phyloP scores from a whole-genome alignment of 1,284 basidiomycete species.

The Ganoderma sinense region DNA sequence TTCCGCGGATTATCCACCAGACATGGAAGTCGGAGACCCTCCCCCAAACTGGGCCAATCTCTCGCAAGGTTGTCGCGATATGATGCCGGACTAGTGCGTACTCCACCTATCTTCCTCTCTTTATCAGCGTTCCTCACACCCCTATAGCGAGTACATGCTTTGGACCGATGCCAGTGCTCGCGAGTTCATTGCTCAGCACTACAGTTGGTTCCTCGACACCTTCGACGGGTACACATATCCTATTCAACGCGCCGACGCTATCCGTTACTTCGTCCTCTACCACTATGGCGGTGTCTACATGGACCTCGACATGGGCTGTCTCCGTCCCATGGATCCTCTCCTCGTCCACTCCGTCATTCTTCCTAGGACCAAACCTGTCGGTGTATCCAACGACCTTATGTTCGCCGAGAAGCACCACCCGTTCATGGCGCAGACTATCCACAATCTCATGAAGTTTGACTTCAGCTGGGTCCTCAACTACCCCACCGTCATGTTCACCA shows the following conservation, averaged over 20 bases:
- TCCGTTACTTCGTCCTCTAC: slow-evolving; percentile 97
- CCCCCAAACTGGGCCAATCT: slow-evolving; percentile 86
- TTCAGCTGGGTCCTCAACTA: slow-evolving; percentile 95
- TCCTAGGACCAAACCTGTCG: slow-evolving; percentile 95
- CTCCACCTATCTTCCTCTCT: slow-evolving; percentile 6
- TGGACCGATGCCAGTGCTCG: slow-evolving; percentile 96
- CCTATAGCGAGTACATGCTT: slow-evolving; percentile 87
- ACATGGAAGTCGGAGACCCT: slow-evolving; percentile 96
- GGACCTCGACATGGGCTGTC: slow-evolving; percentile 97
- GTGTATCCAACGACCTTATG: slow-evolving; percentile 98
- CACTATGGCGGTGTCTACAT: slow-evolving; percentile 96
- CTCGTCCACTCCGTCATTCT: slow-evolving; percentile 91
- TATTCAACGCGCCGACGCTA: slow-evolving; percentile 97
- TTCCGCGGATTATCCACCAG: slow-evolving; percentile 96
- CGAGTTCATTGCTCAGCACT: slow-evolving; percentile 88
- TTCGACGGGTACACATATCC: slow-evolving; percentile 93
- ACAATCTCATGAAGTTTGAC: slow-evolving; percentile 93
- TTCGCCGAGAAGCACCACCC: slow-evolving; percentile 88
- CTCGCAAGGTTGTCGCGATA: slow-evolving; percentile 82
- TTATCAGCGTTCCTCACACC: slow-evolving; percentile 23
- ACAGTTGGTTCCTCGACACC: slow-evolving; percentile 92
- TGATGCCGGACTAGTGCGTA: slow-evolving; percentile 96
- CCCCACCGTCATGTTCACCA: slow-evolving; percentile 99
- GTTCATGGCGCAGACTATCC: slow-evolving; percentile 93
- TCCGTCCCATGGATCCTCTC: slow-evolving; percentile 89